Evolutionary conservation across 257 asterid species (phyloP).

Genomic region (Striga asiatica): DNA sequence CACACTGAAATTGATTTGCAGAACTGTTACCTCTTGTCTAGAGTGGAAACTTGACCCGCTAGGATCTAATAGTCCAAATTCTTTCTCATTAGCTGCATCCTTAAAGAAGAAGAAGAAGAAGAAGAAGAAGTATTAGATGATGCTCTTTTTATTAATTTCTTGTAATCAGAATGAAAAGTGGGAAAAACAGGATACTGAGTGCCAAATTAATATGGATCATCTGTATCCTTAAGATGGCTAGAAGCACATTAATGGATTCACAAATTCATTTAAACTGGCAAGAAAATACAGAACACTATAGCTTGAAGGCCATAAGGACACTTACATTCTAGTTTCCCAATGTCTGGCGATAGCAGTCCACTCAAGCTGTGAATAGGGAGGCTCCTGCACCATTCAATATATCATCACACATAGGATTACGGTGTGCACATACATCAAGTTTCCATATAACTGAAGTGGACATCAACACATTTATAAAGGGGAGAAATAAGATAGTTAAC

Average conservation of each 20-base stretch:
- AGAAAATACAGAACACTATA: slow-evolving; percentile 1
- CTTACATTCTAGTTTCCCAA: slow-evolving; percentile 31
- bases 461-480: neutral
- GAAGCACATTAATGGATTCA: neutral
- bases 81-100: slow-evolving; percentile 34
- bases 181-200: neutral
- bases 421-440: slow-evolving; percentile 2
- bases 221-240: slow-evolving; percentile 9
- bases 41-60: slow-evolving; percentile 43
- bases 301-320: neutral
- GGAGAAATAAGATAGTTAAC: slow-evolving; percentile 1
- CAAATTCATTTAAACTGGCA: neutral
- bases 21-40: slow-evolving; percentile 46
- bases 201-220: slow-evolving; percentile 1
- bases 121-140: too few species aligned
- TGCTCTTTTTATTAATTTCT: neutral
- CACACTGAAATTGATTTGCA: neutral
- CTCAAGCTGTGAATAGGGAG: slow-evolving; percentile 73
- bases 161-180: neutral
- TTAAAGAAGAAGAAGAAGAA: slow-evolving; percentile 22
- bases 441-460: neutral
- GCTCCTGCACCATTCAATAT: slow-evolving; percentile 39
- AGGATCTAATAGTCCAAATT: slow-evolving; percentile 39
- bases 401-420: slow-evolving; percentile 2
- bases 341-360: slow-evolving; percentile 65